A percentile compares a stretch with the other conserved stretches of the same genome.
These are phyloP conservation scores for Wallacemonas sp. DNA, from an alignment of 208 protist species.

Conservation along the genomic window DNA sequence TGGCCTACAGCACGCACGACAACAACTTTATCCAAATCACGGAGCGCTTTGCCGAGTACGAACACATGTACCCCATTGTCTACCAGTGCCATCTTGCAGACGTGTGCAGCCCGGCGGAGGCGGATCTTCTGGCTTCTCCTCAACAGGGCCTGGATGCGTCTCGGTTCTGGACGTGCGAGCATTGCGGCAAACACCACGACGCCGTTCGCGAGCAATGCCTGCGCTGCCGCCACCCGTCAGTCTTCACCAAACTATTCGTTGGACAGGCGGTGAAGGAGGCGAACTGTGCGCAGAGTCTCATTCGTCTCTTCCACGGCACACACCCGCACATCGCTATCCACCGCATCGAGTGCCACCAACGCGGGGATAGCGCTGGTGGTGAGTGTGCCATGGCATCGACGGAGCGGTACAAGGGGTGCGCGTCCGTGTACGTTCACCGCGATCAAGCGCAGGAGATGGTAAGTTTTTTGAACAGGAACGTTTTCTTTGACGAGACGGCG, in stretches of 20 bases:
- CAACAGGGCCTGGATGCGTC: conserved; percentile 37
- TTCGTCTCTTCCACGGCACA: conserved; percentile 58
- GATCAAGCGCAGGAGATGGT: conserved; percentile 38
- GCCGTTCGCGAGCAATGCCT: conserved; percentile 60
- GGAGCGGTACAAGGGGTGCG: conserved; percentile 47
- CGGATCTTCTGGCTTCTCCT: conserved; percentile 34
- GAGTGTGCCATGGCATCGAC: conserved; percentile 12
- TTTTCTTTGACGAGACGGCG: conserved; percentile 58
- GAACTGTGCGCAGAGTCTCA: conserved; percentile 31
- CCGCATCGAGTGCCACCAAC: conserved; percentile 47
- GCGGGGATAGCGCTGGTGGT: conserved; percentile 1
- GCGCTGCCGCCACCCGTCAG: conserved; percentile 41
- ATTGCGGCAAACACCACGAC: conserved; percentile 51
- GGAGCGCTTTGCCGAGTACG: conserved; percentile 51
- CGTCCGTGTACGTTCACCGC: conserved; percentile 56
- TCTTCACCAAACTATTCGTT: conserved; percentile 60
- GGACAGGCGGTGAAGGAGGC: conserved; percentile 61
- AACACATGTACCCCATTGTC: conserved; percentile 56
- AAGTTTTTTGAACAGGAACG: conserved; percentile 51
- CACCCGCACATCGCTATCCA: conserved; percentile 52
- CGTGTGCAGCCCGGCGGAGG: conserved; percentile 25
- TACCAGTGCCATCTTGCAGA: conserved; percentile 47
- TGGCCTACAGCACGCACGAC: conserved; percentile 46
- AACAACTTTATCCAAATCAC: conserved; percentile 68
- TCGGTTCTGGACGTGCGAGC: conserved; percentile 54